Evolutionary conservation across 345 rosid species (phyloP), one percentile per base, ranked within the genome.

Genomic region (Melaleuca alternifolia): DNA sequence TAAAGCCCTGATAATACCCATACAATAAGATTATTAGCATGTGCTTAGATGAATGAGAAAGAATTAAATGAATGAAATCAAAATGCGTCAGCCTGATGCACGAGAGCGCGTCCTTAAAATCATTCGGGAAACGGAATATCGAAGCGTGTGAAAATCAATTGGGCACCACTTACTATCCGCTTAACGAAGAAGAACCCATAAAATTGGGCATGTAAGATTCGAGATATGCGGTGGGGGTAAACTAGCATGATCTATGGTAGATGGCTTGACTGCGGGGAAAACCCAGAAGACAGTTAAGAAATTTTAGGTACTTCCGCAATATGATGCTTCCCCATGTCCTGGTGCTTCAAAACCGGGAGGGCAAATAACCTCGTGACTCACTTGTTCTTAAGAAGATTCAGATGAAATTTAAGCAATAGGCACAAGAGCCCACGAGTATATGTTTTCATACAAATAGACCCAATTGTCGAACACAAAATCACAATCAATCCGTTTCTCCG

Each of bases 161-260:
- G 0, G 6, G 0, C n/a, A 59, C 0, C 6, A 0, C 6, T 0
- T 1, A 1, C 0, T 12, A n/a, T 59, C 2, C 2, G 0, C 1
- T 59, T 11, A n/a, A 23, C 0, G 6, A 2, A 0, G n/a, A 59
- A n/a, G 9, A 59, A n/a, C 0, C 1, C 4, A 12, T n/a, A 7
- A 59, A 59, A n/a, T 59, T n/a, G 2, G 5, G 37, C 1, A n/a
- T 14, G 1, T n/a, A 6, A 3, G 2, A 18, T n/a, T 59, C 18
- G 0, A n/a, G 71, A n/a, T 59, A 16, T 28, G 12, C 0, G 16
- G 71, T 12, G 18, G 37, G 16, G 18, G 20, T n/a, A 59, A 59
- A n/a, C 37, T n/a, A 59, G 10, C 6, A 59, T 12, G 2, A 59
- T 18, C 71, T 11, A 59, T n/a, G n/a, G 0, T 13, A 1, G 37